A percentile compares a stretch with the other conserved stretches of the same genome.
These are phyloP conservation scores for Cyberlindnera xylosilytica DNA, from an alignment of 805 yeast genomes.

Conservation along the genomic window DNA sequence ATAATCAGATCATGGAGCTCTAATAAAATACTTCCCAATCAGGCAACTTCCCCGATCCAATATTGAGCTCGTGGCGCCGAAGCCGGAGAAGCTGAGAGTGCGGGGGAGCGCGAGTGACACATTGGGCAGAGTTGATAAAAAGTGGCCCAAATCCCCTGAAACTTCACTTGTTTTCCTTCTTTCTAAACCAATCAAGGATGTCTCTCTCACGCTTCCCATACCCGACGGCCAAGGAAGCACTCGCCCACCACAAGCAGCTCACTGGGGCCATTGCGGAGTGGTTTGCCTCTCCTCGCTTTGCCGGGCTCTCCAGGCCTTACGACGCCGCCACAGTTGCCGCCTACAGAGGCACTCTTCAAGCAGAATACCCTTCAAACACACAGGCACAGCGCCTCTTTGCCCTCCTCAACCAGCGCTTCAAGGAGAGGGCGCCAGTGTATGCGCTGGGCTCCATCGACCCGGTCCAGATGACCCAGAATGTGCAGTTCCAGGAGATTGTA, in stretches of 20 bases:
- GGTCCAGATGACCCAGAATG: slow-evolving; percentile 56
- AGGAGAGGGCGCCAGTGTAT: slow-evolving; percentile 44
- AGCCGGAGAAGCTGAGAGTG: too few relatives aligned
- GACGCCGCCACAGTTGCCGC: slow-evolving; percentile 48
- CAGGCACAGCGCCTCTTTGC: slow-evolving; percentile 53
- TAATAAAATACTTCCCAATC: not conserved
- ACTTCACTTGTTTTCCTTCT: not conserved
- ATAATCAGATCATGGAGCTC: too few relatives aligned
- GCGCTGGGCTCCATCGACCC: slow-evolving; percentile 64
- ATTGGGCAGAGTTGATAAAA: too few relatives aligned
- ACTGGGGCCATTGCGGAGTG: slow-evolving; percentile 40
- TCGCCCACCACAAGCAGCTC: slow-evolving; percentile 26
- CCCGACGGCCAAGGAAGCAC: slow-evolving; percentile 18
- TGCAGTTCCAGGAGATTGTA: slow-evolving; percentile 47
- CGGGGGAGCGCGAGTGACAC: slow-evolving; percentile 2
- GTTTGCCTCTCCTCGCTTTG: slow-evolving; percentile 48
- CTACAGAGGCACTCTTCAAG: slow-evolving; percentile 47
- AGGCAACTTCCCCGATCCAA: not conserved
- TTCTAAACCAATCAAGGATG: not conserved
- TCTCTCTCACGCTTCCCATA: slow-evolving; percentile 23
- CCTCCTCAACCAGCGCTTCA: slow-evolving; percentile 38
- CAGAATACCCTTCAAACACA: slow-evolving; percentile 42
- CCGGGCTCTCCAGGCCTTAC: slow-evolving; percentile 48
- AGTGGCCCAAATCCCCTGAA: not conserved
- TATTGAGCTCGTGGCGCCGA: slow-evolving; percentile 5